Percentiles rank a stretch among this genome's conserved stretches.
phyloP scores from a whole-genome alignment of 805 yeast genomes.

The Blastobotrys parvus region DNA sequence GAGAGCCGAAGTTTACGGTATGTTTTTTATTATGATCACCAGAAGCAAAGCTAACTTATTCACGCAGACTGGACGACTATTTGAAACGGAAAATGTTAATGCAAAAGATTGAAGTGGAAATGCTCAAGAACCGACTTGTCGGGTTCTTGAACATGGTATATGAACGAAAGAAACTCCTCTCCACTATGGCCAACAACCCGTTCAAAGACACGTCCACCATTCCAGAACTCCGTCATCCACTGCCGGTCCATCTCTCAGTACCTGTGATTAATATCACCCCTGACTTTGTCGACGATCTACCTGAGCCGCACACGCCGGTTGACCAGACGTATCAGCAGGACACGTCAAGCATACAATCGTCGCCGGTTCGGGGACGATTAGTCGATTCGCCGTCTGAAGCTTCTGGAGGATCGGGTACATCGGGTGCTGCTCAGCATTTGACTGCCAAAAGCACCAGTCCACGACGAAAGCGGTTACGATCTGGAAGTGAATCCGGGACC shows the following conservation, averaged over 20 bases:
- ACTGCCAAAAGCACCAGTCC: conserved; percentile 1
- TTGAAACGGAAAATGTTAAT: conserved; percentile 23
- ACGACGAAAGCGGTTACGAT: conserved; percentile 1
- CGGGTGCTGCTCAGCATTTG: background rate
- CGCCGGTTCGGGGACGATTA: too few relatives aligned
- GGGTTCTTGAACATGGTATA: conserved; percentile 17
- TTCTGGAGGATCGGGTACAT: too few relatives aligned
- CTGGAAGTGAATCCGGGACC: too few relatives aligned
- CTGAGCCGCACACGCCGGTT: background rate
- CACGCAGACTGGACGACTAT: conserved; percentile 25
- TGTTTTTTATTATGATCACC: conserved; percentile 1
- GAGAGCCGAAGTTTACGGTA: conserved; percentile 62
- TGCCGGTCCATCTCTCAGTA: too few relatives aligned
- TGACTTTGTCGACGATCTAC: background rate
- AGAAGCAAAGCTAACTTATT: background rate
- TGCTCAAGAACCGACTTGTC: conserved; percentile 13
- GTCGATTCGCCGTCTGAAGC: too few relatives aligned
- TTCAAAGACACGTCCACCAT: too few relatives aligned
- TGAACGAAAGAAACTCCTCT: background rate
- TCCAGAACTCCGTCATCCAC: too few relatives aligned
- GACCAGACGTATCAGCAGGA: too few relatives aligned
- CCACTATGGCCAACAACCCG: too few relatives aligned
- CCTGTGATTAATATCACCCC: conserved; percentile 1
- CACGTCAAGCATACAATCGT: too few relatives aligned
- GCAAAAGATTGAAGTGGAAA: conserved; percentile 19